Percentiles rank a stretch among this genome's conserved stretches.
phyloP scores from a whole-genome alignment of 371 early-diverging fungal species.

The Circinella umbellata region DNA sequence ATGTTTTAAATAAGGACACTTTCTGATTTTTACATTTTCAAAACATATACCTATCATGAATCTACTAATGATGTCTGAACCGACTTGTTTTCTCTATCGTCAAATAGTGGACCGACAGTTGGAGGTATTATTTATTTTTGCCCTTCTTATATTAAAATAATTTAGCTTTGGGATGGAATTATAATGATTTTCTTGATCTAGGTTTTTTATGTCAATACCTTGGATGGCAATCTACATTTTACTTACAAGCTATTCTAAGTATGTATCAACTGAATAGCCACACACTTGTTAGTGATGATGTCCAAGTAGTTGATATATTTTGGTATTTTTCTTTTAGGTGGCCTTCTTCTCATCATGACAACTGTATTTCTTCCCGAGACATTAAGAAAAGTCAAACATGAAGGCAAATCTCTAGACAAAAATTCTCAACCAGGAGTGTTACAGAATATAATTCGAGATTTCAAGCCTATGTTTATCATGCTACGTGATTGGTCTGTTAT shows the following conservation, averaged over 20 bases:
- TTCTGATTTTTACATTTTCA: too few relatives aligned
- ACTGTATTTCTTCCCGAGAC: conserved; percentile 35
- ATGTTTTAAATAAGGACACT: not conserved
- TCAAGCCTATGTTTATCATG: conserved; percentile 28
- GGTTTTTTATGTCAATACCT: conserved; percentile 61
- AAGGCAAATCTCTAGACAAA: not conserved
- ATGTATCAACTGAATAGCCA: not conserved
- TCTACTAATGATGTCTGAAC: too few relatives aligned
- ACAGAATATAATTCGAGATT: conserved; percentile 3
- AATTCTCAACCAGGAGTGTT: not conserved
- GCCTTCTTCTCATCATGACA: conserved; percentile 18
- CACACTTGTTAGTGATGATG: too few relatives aligned
- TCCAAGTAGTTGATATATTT: too few relatives aligned
- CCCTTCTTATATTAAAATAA: not conserved
- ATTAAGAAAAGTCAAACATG: conserved; percentile 12
- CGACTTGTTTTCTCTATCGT: too few relatives aligned
- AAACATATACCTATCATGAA: too few relatives aligned
- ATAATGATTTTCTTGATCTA: not conserved
- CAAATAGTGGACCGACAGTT: conserved; percentile 3
- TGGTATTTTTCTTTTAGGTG: conserved; percentile 12
- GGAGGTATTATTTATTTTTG: not conserved
- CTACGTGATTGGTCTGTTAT: conserved; percentile 30
- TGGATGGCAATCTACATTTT: conserved; percentile 70
- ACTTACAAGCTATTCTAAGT: conserved; percentile 59
- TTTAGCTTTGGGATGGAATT: too few relatives aligned